A percentile compares a stretch with the other conserved stretches of the same genome.
Conservation (phyloP, 2,329 filamentous ascomycete species). For the Paecilomyces variotii region DNA sequence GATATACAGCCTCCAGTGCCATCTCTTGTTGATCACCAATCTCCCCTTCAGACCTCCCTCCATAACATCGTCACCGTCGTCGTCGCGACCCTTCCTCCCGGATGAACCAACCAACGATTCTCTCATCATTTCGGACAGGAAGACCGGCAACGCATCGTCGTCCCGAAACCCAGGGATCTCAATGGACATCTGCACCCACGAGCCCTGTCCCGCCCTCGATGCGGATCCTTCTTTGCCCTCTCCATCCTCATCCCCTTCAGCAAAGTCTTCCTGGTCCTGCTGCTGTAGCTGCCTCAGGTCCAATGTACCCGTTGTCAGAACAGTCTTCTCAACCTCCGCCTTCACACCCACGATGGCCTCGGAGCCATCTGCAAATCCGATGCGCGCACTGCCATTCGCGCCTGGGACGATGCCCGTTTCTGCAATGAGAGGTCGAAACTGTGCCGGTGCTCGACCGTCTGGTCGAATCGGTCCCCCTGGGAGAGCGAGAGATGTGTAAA, state of each 20-base stretch:
- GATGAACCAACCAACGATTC: constrained; percentile 70
- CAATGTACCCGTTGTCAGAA: constrained; percentile 25
- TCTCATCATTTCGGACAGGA: constrained; percentile 76
- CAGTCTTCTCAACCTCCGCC: constrained; percentile 78
- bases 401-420: constrained; percentile 85
- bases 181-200: constrained; percentile 83
- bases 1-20: constrained; percentile 94
- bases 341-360: constrained; percentile 96
- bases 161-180: constrained; percentile 87
- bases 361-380: constrained; percentile 90
- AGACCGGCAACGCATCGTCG: constrained; percentile 83
- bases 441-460: constrained; percentile 70
- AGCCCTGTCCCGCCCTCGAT: constrained; percentile 41
- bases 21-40: constrained; percentile 79
- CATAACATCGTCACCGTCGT: constrained; percentile 68
- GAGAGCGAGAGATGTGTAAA: constrained; percentile 77
- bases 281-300: constrained; percentile 34
- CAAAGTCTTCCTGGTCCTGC: constrained; percentile 17
- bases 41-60: constrained; percentile 59
- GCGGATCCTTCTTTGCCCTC: constrained; percentile 17
- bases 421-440: constrained; percentile 84
- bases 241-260: constrained; percentile 12
- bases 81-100: constrained; percentile 67
- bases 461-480: constrained; percentile 70
- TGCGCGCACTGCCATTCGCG: constrained; percentile 84